Evolutionary conservation across 1,139 yeast species (phyloP).

Genomic region (Candida albicans): DNA sequence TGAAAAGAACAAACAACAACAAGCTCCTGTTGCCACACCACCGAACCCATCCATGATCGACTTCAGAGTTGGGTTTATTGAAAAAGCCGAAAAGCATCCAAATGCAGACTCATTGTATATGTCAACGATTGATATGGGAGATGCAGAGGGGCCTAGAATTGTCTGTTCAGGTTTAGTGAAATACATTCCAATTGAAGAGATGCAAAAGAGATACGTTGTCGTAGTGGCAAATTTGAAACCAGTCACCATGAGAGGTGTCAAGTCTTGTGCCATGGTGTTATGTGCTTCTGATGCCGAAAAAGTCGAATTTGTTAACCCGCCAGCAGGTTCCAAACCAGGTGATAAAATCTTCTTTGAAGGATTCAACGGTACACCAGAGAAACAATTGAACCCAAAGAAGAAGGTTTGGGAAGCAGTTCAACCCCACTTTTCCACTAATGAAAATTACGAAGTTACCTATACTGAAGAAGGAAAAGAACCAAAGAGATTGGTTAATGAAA

Average conservation of each 20-base stretch:
- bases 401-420: conserved; percentile 96
- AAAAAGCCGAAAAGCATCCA: conserved; percentile 95
- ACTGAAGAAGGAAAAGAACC: conserved; percentile 79
- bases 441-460: conserved; percentile 72
- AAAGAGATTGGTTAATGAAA: conserved; percentile 72
- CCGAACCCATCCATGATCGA: conserved; percentile 85
- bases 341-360: conserved; percentile 95
- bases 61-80: conserved; percentile 93
- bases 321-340: conserved; percentile 92
- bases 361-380: conserved; percentile 83
- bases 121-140: conserved; percentile 96
- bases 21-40: conserved; percentile 56
- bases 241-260: conserved; percentile 78
- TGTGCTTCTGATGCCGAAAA: conserved; percentile 74
- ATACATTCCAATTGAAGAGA: conserved; percentile 44
- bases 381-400: conserved; percentile 96
- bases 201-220: conserved; percentile 52
- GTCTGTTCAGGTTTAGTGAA: conserved; percentile 87
- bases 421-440: conserved; percentile 84
- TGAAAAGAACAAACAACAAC: conserved; percentile 56
- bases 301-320: conserved; percentile 95
- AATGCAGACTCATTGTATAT: conserved; percentile 96
- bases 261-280: conserved; percentile 93
- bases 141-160: conserved; percentile 94
- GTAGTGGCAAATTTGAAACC: conserved; percentile 63